Evolutionary conservation across 2,329 filamentous ascomycete species (phyloP).

Genomic region (Neonectria neomacrospora): DNA sequence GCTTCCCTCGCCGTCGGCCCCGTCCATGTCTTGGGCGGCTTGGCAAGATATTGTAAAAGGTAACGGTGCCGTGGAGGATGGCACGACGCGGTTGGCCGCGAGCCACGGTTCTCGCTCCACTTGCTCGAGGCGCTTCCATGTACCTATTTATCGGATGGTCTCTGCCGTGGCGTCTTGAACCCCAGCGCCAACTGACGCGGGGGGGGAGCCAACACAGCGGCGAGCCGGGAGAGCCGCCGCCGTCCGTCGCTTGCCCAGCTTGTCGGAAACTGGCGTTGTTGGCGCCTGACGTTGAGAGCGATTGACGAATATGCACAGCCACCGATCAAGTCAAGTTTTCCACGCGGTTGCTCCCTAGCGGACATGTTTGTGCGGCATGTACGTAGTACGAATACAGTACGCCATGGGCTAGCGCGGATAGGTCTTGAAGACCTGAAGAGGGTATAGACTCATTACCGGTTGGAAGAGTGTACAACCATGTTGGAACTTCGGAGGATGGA

Average conservation of each 20-base stretch:
- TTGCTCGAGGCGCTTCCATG: constrained; percentile 17
- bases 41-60: constrained; percentile 11
- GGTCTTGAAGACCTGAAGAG: neutral
- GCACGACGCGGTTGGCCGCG: constrained; percentile 24
- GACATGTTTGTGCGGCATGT: neutral
- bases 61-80: neutral
- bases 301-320: constrained; percentile 6
- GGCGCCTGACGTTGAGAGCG: constrained; percentile 10
- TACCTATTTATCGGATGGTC: constrained; percentile 2
- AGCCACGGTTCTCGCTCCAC: constrained; percentile 22
- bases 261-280: constrained; percentile 26
- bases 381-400: neutral
- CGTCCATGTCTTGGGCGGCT: constrained; percentile 1
- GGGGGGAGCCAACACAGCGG: constrained; percentile 11
- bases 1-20: constrained; percentile 2
- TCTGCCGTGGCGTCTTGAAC: constrained; percentile 22
- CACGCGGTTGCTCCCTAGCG: neutral
- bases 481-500: constrained; percentile 4
- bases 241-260: constrained; percentile 25
- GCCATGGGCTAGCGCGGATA: neutral
- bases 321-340: constrained; percentile 14
- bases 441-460: neutral
- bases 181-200: constrained; percentile 28
- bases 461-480: constrained; percentile 16
- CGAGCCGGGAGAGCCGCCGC: constrained; percentile 22